Evolutionary conservation across 78 protist species (phyloP), one percentile per base, ranked within the genome.

Genomic region (Emiliania huxleyi): DNA sequence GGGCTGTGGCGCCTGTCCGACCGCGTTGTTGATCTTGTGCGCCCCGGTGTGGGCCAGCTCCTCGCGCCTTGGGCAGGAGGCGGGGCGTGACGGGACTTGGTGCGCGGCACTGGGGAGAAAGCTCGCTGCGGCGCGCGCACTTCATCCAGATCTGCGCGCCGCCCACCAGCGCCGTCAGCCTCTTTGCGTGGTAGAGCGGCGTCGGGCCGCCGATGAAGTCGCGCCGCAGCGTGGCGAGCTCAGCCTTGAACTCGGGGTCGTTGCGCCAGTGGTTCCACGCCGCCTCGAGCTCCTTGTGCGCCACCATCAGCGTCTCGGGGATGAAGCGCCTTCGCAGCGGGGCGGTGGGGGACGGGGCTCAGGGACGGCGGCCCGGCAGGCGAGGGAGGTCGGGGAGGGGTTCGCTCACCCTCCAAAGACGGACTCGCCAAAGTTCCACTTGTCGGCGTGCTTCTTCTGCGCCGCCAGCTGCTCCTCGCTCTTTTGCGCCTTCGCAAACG

Each of bases 1-100:
- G n/a, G n/a, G n/a, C n/a, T n/a, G n/a, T n/a, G n/a, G n/a, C n/a
- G n/a, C n/a, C 91, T 95, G 97, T 6, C 96, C 96, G 44, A 96
- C 43, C 38, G 97, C 98, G 92, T 97, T 97, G 96, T 96, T 97
- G 96, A 97, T 97, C 93, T 97, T 96, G 93, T 97, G 98, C 52
- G 95, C 92, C 43, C 95, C 91, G 15, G 85, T 77, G 85, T 12
- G 12, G n/a, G 91, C 81, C 38, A 91, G 90, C 62, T 83, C 90
- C 69, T 91, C 94, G 85, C 94, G 94, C n/a, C n/a, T n/a, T n/a
- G n/a, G n/a, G n/a, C n/a, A n/a, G n/a, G n/a, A n/a, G n/a, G n/a
- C n/a, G n/a, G n/a, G n/a, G n/a, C n/a, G n/a, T n/a, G n/a, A n/a
- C n/a, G n/a, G n/a, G n/a, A n/a, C n/a, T n/a, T n/a, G n/a, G n/a